Evolutionary conservation across 495 filamentous ascomycete genomes (phyloP).

Genomic region (Lichina pygmaea): DNA sequence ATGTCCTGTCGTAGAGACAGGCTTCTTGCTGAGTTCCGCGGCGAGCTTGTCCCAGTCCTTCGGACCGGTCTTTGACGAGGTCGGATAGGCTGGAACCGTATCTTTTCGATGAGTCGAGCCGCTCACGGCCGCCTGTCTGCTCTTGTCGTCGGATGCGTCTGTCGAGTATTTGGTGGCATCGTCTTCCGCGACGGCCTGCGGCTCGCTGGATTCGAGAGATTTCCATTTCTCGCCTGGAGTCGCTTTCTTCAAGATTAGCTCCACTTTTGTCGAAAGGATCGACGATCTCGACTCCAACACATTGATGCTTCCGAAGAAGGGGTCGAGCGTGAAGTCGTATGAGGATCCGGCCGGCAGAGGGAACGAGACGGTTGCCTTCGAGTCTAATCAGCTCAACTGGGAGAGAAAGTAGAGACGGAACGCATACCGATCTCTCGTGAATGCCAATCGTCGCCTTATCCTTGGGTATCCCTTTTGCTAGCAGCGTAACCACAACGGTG

Average conservation of each 20-base stretch:
- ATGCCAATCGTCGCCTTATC: constrained; percentile 31
- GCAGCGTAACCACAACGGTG: constrained; percentile 37
- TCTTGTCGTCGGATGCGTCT: constrained; percentile 3
- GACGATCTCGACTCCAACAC: constrained; percentile 27
- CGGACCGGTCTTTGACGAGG: constrained; percentile 55
- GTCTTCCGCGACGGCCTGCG: constrained; percentile 8
- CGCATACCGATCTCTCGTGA: constrained; percentile 21
- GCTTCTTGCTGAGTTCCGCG: constrained; percentile 20
- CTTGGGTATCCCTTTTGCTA: constrained; percentile 44
- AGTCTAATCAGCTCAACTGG: constrained; percentile 5
- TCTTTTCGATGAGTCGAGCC: background rate
- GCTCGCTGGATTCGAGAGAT: constrained; percentile 27
- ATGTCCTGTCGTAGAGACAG: constrained; percentile 3
- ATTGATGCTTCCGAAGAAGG: constrained; percentile 41
- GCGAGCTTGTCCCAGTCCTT: constrained; percentile 85
- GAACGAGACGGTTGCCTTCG: constrained; percentile 35
- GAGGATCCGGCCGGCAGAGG: constrained; percentile 27
- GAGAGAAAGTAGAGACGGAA: background rate
- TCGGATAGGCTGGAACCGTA: constrained; percentile 34
- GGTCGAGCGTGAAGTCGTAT: constrained; percentile 42
- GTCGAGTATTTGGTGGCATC: constrained; percentile 9
- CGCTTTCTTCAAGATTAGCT: constrained; percentile 47
- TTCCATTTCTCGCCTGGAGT: constrained; percentile 48
- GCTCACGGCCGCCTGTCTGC: background rate
- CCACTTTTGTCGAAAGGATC: constrained; percentile 60